Base-by-base conservation (phyloP, 352 stramenopile genomes). In the Pythium pyrilobum region DNA sequence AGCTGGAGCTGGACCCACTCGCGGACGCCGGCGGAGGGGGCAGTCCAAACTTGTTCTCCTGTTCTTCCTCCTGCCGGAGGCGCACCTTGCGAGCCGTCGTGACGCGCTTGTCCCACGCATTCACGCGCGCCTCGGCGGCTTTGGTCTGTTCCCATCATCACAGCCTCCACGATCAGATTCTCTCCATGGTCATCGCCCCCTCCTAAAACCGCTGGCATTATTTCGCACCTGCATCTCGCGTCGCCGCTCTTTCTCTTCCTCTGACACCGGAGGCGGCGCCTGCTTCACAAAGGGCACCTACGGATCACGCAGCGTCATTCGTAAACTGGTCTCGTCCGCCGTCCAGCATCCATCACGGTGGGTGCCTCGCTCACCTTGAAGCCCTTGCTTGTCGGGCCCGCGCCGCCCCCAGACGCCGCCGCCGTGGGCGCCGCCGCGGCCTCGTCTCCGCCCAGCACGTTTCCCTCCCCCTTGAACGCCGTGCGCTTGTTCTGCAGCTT, bases 401-500 rank as follows among this genome's bases (percentile, higher is more conserved):
- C 11, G 21, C 41, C 38, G 25, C 5, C 28, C 20, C 62, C 15
- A 3, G 50, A 13, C 25, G 56, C 23, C 12, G 52, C 27, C 44
- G 58, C 49, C 24, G 59, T 31, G 12, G 56, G 29, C n/a, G 57
- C 24, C 10, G 62, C 18, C 15, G 31, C 42, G 13, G 29, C 44
- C 0, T 47, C 62, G 5, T 57, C 62, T 13, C 67, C 76, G 2
- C 78, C 78, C 1, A 89, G 65, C 1, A 85, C 72, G 40, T 89
- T 84, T 0, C 79, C 79, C 27, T 89, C 76, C 6, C 79, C 79
- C 24, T 72, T 72, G 59, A 87, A 89, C 1, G 60, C 40, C 23
- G 64, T 67, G 42, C 76, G 76, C 62, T 87, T 85, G 64, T 87
- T 89, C 50, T 82, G 74, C 39, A 89, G 74, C 71, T 89, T 89